phyloP scores from a whole-genome alignment of 805 yeast genomes.

The Kodamaea leandrae region DNA sequence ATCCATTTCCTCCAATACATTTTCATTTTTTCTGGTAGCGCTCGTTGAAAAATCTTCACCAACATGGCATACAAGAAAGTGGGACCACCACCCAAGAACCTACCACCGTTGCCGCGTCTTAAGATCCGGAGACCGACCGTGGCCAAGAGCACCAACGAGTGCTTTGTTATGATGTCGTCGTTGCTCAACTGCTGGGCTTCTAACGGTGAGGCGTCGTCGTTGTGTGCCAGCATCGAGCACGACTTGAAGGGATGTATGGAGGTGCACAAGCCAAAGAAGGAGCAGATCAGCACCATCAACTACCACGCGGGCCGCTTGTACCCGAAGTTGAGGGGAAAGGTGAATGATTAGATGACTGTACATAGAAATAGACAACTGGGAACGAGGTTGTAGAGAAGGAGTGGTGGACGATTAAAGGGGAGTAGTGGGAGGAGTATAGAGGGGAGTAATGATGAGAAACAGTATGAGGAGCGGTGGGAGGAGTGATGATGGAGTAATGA shows the following conservation, averaged over 20 bases:
- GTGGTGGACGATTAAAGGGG: too few species aligned
- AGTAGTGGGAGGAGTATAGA: too few species aligned
- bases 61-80: conserved; percentile 44
- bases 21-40: background rate
- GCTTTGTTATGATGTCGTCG: conserved; percentile 79
- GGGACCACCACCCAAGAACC: conserved; percentile 38
- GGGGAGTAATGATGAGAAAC: background rate
- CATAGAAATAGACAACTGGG: background rate
- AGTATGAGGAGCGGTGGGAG: background rate
- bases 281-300: conserved; percentile 46
- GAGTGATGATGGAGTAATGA: too few species aligned
- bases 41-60: conserved; percentile 8
- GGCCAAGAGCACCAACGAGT: conserved; percentile 61
- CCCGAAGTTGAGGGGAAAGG: conserved; percentile 51
- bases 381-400: background rate
- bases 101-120: conserved; percentile 73
- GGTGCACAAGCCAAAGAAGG: conserved; percentile 37
- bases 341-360: conserved; percentile 27
- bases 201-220: conserved; percentile 75
- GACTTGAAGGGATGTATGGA: conserved; percentile 78
- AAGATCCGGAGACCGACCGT: conserved; percentile 64
- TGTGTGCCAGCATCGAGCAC: conserved; percentile 61
- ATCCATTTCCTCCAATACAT: too few species aligned
- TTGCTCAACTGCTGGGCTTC: conserved; percentile 95
- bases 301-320: conserved; percentile 56